phyloP scores from a whole-genome alignment of 495 filamentous ascomycete species.

The Penicillium psychrofluorescens region DNA sequence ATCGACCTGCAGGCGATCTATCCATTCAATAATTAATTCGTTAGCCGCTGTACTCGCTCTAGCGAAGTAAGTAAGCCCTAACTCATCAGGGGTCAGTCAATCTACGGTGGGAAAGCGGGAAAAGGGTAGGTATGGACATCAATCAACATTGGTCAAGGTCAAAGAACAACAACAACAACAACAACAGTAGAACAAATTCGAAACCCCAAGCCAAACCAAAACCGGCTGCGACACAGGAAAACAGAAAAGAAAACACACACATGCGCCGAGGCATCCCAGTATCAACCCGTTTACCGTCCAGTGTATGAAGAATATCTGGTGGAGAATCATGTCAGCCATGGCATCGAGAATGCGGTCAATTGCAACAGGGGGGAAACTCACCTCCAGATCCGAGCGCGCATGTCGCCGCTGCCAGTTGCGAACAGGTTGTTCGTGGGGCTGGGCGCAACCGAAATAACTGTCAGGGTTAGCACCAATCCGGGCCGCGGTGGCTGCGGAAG shows the following conservation, averaged over 20 bases:
- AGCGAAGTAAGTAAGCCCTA: constrained; percentile 2
- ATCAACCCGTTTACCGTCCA: constrained; percentile 36
- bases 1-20: constrained; percentile 20
- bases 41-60: constrained; percentile 7
- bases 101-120: no score
- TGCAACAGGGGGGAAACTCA: constrained; percentile 31
- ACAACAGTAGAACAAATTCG: constrained; percentile 8
- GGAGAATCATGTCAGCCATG: not conserved
- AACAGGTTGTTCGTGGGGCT: constrained; percentile 74
- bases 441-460: constrained; percentile 82
- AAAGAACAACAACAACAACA: constrained; percentile 3
- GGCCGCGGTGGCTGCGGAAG: not conserved
- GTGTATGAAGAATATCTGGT: constrained; percentile 37
- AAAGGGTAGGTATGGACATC: no score
- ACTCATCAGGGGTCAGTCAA: constrained; percentile 1
- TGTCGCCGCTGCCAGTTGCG: constrained; percentile 84
- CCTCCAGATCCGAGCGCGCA: constrained; percentile 86
- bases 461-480: not conserved
- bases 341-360: no score
- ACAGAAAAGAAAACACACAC: constrained; percentile 11
- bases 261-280: constrained; percentile 31
- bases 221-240: constrained; percentile 12
- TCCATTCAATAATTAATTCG: constrained; percentile 6
- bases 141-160: no score
- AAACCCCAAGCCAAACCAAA: constrained; percentile 6